Percentiles rank a stretch among this genome's conserved stretches.
phyloP scores from a whole-genome alignment of 1,139 yeast species.

The Pichia sp. region DNA sequence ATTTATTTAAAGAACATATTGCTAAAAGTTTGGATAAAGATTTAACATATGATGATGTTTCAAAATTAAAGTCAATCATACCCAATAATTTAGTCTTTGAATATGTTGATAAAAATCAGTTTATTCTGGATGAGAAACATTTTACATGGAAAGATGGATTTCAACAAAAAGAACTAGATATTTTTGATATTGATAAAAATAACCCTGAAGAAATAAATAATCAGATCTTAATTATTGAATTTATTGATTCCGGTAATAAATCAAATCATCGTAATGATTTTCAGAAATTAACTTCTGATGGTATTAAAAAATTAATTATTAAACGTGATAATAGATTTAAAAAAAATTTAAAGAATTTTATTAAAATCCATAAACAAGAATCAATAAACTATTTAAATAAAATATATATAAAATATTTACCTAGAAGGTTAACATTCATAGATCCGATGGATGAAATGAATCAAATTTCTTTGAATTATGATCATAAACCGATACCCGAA shows the following conservation, averaged over 20 bases:
- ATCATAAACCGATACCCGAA: constrained; percentile 31
- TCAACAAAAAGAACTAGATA: constrained; percentile 42
- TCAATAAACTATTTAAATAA: constrained; percentile 35
- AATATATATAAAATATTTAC: constrained; percentile 37
- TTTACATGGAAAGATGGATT: constrained; percentile 40
- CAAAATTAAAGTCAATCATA: constrained; percentile 53
- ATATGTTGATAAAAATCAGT: constrained; percentile 69
- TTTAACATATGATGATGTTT: constrained; percentile 46
- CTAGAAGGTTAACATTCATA: constrained; percentile 39
- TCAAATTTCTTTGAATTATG: constrained; percentile 18
- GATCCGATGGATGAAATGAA: constrained; percentile 50
- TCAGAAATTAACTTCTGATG: constrained; percentile 31
- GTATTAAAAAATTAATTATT: constrained; percentile 53
- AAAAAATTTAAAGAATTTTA: constrained; percentile 36
- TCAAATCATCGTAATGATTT: constrained; percentile 2
- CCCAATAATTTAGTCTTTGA: constrained; percentile 67
- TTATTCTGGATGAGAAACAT: constrained; percentile 43
- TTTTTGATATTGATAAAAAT: constrained; percentile 39
- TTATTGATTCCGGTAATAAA: constrained; percentile 42
- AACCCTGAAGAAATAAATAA: constrained; percentile 28
- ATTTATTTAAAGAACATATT: constrained; percentile 42
- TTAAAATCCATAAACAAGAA: constrained; percentile 27
- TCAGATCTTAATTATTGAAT: constrained; percentile 68
- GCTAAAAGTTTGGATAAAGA: constrained; percentile 38
- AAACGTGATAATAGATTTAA: constrained; percentile 53